Base-by-base conservation (phyloP, 2,329 filamentous ascomycete species). In the Paecilomyces sp. region DNA sequence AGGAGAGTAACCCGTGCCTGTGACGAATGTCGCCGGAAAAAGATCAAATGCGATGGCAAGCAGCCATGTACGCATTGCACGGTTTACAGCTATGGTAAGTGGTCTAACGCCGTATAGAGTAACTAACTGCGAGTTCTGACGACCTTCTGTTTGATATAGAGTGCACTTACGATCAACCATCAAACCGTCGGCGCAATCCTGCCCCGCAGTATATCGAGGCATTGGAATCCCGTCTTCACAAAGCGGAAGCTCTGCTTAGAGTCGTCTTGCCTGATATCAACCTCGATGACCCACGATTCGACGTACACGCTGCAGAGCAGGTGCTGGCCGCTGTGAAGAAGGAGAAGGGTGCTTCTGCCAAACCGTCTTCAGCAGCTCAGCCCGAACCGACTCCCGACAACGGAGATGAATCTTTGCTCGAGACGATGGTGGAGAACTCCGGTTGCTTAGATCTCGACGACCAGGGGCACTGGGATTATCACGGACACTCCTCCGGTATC, bases 61-160 rank as follows among this genome's bases (percentile, higher is more conserved):
- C 89, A 92, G 72, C 90, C 90, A 9, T 94, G 90, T 76, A 97
- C 92, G 0, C 94, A 97, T 75, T 99, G 94, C 75, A 96, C 92
- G 11, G 92, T 97, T 56, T 99, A 99, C 76, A 97, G 92, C 73
- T 99, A 99, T 80, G 93, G 94, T 97, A 83, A 71, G 83, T 68
- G 33, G 60, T 47, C 58, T 53, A 7, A 47, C 22, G 36, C 53
- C 15, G 25, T 33, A 50, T 15, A 33, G 52, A 54, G 52, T 50
- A 58, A 52, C 22, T 31, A 11, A 30, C 47, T 31, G 13, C 12
- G n/a, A 28, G 22, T 55, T 55, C 59, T 30, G 22, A 34, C 24
- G 9, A 25, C 12, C 33, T 36, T 58, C 47, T 33, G 52, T 5
- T 22, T 47, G 25, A 31, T 56, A 22, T 61, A 96, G 92, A 96